Evolutionary conservation across 176 grass and related monocot species (phyloP), one percentile per base, ranked within the genome.

Genomic region (Musa itinerans): DNA sequence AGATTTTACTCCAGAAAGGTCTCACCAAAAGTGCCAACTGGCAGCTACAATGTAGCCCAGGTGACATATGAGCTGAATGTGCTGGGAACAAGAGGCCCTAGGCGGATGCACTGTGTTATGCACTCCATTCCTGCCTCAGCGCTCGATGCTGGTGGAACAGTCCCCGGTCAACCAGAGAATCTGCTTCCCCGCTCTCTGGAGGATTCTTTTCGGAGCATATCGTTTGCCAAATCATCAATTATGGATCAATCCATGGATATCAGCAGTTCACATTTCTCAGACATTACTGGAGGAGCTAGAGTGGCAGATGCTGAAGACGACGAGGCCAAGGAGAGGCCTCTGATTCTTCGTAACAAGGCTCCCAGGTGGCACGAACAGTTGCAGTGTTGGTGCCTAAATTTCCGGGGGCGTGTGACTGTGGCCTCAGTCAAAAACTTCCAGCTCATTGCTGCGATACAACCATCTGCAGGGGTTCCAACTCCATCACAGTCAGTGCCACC

Each of bases 341-440:
- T 76, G n/a, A 20, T 76, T 4, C 74, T 76, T 50, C 26, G 57
- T 3, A 76, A 76, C 74, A 76, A 76, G 57, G 74, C 74, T n/a
- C 74, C 74, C 11, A 62, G 74, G 7, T 76, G 74, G 74, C 74
- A 76, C 8, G 74, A 76, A 29, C 74, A 76, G 74, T 50, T 76
- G 74, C 74, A 76, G 12, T 76, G 74, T 58, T 76, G 74, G 74
- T 76, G 74, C 74, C 74, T 76, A 19, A 76, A 76, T 43, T 76
- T 76, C 74, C 74, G 74, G 13, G 74, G 74, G 2, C 74, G 74
- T 10, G 74, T 76, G 19, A 76, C 74, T 1, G 74, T 76, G 43
- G 74, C 74, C 7, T 76, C 74, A 0, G 74, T 76, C 57, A 76
- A 76, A 43, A 76, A 76, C 74, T 76, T 76, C 11, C 74, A 76